Evolutionary conservation across 2,329 filamentous ascomycete species (phyloP).

Genomic region (Verticillium longisporum): DNA sequence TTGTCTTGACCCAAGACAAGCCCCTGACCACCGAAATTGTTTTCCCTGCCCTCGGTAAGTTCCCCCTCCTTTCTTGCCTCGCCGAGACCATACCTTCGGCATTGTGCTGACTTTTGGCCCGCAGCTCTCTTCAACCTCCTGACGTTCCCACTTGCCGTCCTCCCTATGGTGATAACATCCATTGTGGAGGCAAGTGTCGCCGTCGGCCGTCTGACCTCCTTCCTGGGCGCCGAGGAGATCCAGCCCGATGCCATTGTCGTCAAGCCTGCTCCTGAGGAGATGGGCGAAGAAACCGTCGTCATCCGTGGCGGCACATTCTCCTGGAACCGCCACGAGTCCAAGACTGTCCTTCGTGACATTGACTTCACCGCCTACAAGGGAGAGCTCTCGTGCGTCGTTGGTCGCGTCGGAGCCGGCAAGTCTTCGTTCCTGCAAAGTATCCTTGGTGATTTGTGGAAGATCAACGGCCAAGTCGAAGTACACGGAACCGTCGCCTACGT

Average conservation of each 20-base stretch:
- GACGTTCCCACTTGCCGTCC: constrained; percentile 85
- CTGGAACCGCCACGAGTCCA: constrained; percentile 79
- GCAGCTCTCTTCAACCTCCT: constrained; percentile 90
- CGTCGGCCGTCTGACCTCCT: constrained; percentile 76
- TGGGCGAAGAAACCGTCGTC: constrained; percentile 78
- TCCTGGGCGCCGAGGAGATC: constrained; percentile 81
- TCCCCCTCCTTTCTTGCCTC: not conserved
- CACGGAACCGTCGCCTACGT: constrained; percentile 85
- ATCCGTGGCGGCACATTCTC: constrained; percentile 86
- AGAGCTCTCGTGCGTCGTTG: constrained; percentile 87
- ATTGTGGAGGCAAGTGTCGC: constrained; percentile 96
- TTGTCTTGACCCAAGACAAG: constrained; percentile 73
- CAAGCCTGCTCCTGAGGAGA: constrained; percentile 63
- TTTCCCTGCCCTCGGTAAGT: constrained; percentile 66
- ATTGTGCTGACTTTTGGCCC: not conserved
- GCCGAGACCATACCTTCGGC: too few relatives aligned
- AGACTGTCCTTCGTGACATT: constrained; percentile 70
- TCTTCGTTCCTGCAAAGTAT: constrained; percentile 86
- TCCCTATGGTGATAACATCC: constrained; percentile 96
- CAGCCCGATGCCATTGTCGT: constrained; percentile 74
- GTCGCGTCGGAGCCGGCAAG: constrained; percentile 90
- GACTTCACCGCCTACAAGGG: constrained; percentile 87
- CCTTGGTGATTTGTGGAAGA: constrained; percentile 87
- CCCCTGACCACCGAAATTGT: constrained; percentile 92
- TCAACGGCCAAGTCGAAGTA: constrained; percentile 74